Conservation (phyloP, 768 basidiomycete genomes). For the Mycena crocata region DNA sequence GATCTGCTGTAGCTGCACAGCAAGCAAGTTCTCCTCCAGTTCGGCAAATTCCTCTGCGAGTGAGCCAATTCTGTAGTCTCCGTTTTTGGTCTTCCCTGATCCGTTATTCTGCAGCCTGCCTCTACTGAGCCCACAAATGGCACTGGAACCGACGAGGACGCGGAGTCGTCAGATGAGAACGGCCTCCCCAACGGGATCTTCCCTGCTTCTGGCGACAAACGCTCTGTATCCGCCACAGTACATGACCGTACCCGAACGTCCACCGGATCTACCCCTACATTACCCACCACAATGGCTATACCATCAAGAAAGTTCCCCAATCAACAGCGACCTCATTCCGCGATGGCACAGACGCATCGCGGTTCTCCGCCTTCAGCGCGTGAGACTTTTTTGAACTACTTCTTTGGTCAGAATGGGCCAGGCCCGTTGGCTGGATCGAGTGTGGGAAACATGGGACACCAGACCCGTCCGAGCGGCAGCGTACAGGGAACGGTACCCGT, state of each 20-base stretch:
- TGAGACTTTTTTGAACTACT: conserved; percentile 96
- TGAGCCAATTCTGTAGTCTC: conserved; percentile 48
- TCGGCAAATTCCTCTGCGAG: conserved; percentile 61
- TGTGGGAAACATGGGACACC: conserved; percentile 51
- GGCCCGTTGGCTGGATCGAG: conserved; percentile 74
- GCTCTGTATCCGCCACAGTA: conserved; percentile 81
- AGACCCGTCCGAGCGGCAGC: conserved; percentile 35
- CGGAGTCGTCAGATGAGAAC: conserved; percentile 69
- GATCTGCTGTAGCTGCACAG: conserved; percentile 73
- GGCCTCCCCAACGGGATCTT: conserved; percentile 65
- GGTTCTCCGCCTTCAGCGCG: conserved; percentile 69
- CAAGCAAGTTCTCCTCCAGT: conserved; percentile 56
- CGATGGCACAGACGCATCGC: conserved; percentile 47
- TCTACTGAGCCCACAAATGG: conserved; percentile 74
- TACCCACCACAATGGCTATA: conserved; percentile 43
- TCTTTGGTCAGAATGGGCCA: conserved; percentile 92
- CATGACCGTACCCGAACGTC: conserved; percentile 78
- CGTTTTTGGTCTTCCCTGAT: conserved; percentile 25
- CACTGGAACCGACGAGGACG: conserved; percentile 68
- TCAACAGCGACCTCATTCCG: conserved; percentile 48
- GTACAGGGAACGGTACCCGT: conserved; percentile 53
- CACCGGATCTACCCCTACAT: conserved; percentile 44
- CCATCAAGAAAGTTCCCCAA: conserved; percentile 37
- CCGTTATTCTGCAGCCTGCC: conserved; percentile 59
- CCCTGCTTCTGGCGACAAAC: conserved; percentile 59